These are phyloP conservation scores for Ceriops zippeliana DNA, from an alignment of 345 rosid species.

Conservation along the genomic window DNA sequence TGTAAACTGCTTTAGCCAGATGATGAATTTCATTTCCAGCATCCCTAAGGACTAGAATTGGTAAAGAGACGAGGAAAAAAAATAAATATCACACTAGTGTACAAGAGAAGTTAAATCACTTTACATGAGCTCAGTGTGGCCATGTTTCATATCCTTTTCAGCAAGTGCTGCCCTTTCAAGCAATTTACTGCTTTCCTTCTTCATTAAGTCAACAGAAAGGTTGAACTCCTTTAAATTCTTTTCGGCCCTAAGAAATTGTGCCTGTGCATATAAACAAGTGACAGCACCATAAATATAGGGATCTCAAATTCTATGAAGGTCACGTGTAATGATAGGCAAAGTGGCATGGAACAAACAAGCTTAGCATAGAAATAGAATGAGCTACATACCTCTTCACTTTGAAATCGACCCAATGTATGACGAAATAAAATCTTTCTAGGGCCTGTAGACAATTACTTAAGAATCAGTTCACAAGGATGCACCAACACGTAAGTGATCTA, in stretches of 20 bases:
- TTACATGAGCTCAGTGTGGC: conserved; percentile 71
- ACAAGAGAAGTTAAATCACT: not conserved
- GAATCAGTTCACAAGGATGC: conserved; percentile 17
- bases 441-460: conserved; percentile 38
- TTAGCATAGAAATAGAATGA: conserved; percentile 7
- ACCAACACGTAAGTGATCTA: not conserved
- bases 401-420: conserved; percentile 70
- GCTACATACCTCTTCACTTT: conserved; percentile 79
- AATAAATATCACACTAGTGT: conserved; percentile 5
- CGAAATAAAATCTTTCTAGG: conserved; percentile 83
- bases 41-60: conserved; percentile 42
- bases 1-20: conserved; percentile 67
- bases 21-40: conserved; percentile 67
- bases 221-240: conserved; percentile 66
- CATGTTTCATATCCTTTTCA: conserved; percentile 75
- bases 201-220: conserved; percentile 77
- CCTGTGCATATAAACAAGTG: conserved; percentile 38
- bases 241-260: conserved; percentile 72
- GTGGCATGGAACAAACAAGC: not conserved
- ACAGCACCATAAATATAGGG: conserved; percentile 6
- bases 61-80: conserved; percentile 4
- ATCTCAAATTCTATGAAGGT: too few species aligned
- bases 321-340: not conserved
- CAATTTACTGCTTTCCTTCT: conserved; percentile 76
- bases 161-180: conserved; percentile 89